These are phyloP conservation scores for Forsythia viridissima DNA, from an alignment of 257 asterid genomes.

Conservation along the genomic window DNA sequence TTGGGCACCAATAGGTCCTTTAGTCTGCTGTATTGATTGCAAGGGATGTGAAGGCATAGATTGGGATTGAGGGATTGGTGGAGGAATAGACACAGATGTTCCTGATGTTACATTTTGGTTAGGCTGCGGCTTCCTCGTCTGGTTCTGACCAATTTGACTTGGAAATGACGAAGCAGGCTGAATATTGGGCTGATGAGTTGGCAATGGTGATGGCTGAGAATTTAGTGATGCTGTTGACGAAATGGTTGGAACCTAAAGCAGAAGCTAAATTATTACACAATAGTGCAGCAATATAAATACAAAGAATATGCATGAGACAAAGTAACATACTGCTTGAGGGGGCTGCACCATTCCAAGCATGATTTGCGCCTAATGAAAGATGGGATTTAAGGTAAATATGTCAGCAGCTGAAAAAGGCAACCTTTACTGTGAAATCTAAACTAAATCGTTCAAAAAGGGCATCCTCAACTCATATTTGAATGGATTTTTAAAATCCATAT, in stretches of 20 bases:
- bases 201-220: conserved; percentile 53
- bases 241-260: conserved; percentile 46
- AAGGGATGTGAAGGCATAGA: conserved; percentile 56
- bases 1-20: conserved; percentile 50
- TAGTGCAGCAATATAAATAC: conserved; percentile 21
- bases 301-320: conserved; percentile 11
- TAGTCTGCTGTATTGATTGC: conserved; percentile 54
- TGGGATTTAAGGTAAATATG: conserved; percentile 9
- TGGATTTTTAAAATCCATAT: too few relatives aligned
- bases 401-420: conserved; percentile 27
- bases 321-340: conserved; percentile 64
- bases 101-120: conserved; percentile 44
- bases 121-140: conserved; percentile 60
- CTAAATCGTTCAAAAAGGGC: too few relatives aligned
- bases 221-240: conserved; percentile 52
- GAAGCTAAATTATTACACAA: conserved; percentile 19
- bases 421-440: background rate
- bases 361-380: conserved; percentile 72
- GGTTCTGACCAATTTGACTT: conserved; percentile 57
- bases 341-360: conserved; percentile 98
- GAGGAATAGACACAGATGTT: conserved; percentile 46
- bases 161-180: conserved; percentile 55
- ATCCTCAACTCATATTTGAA: too few relatives aligned
- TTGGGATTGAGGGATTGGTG: conserved; percentile 52
- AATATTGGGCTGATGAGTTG: conserved; percentile 49